Base-by-base conservation (phyloP, 2,329 filamentous ascomycete species). In the Fusarium musae region DNA sequence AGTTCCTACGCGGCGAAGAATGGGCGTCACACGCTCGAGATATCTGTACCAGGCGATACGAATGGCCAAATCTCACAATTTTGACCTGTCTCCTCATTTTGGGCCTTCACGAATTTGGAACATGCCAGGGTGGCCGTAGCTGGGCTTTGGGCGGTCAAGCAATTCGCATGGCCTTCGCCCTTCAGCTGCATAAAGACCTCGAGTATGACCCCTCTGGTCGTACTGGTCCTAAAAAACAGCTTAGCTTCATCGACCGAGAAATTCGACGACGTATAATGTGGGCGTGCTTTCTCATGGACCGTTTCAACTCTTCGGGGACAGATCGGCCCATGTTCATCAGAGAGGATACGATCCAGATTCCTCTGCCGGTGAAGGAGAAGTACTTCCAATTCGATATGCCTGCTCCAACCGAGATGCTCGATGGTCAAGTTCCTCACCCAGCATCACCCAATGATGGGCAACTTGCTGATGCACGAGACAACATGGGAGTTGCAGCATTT, bases 221-320 rank as follows among this genome's bases (percentile, higher is more conserved):
- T n/a, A 88, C 89, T 44, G 87, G 88, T 26, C 86, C 88, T 17
- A 87, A 88, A 23, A 87, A 88, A 5, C 90, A 92, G 70, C 87
- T 96, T 59, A 97, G 94, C 79, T 96, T 96, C 75, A 94, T 95
- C 21, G 96, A 98, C 80, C 92, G 94, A 34, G 96, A 99, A 81
- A 98, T 98, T 60, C 89, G 96, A 68, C 87, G 96, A 75, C 90
- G 96, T 63, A 96, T 95, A 5, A 98, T 99, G 96, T 99, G 96
- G 96, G 93, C 95, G 17, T 98, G 96, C 80, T 97, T 97, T 78
- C 83, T 98, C 63, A 98, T 98, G 95, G 96, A 99, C 80, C 91
- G 96, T 1, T 98, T 98, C 85, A 98, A 97, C 82, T 98, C 96
- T 1, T 98, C 95, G 3, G 96, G 96, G 4, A 97, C 94, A 5